A percentile compares a stretch with the other conserved stretches of the same genome.
phyloP scores from a whole-genome alignment of 2,329 filamentous ascomycete genomes.

The Aspergillus brasiliensis region DNA sequence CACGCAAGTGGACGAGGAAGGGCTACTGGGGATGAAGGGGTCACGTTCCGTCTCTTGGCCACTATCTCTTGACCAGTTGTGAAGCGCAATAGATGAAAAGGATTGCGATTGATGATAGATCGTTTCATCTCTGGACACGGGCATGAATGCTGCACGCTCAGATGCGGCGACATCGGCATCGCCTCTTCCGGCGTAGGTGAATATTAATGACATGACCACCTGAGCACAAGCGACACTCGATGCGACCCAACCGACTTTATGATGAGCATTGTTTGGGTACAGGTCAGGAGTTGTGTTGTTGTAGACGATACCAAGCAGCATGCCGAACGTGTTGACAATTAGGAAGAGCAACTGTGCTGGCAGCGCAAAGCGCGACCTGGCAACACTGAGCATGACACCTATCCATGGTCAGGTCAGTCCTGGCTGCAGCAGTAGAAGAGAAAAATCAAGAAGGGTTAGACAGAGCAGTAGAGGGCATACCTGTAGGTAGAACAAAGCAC shows the following conservation, averaged over 20 bases:
- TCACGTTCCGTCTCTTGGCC: slow-evolving; percentile 73
- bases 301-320: slow-evolving; percentile 24
- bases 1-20: slow-evolving; percentile 62
- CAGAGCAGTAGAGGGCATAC: too few relatives aligned
- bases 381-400: slow-evolving; percentile 86
- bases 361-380: slow-evolving; percentile 73
- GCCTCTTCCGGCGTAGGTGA: slow-evolving; percentile 58
- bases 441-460: too few relatives aligned
- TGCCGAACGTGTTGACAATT: slow-evolving; percentile 19
- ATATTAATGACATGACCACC: slow-evolving; percentile 67
- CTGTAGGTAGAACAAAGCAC: slow-evolving; percentile 71
- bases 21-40: slow-evolving; percentile 66
- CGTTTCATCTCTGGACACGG: slow-evolving; percentile 60
- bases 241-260: slow-evolving; percentile 63
- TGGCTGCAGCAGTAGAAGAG: not conserved
- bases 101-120: slow-evolving; percentile 54
- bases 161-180: slow-evolving; percentile 36
- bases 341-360: slow-evolving; percentile 45
- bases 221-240: slow-evolving; percentile 73
- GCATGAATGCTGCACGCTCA: slow-evolving; percentile 64
- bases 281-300: slow-evolving; percentile 25
- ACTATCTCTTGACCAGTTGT: slow-evolving; percentile 69
- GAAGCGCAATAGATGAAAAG: slow-evolving; percentile 39
- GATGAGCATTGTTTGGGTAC: slow-evolving; percentile 26
- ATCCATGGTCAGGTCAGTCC: not conserved